A percentile compares a stretch with the other conserved stretches of the same genome.
These are phyloP conservation scores for Polytrichum formosum DNA, from an alignment of 225 moss, liverwort and hornwort genomes.

Conservation along the genomic window DNA sequence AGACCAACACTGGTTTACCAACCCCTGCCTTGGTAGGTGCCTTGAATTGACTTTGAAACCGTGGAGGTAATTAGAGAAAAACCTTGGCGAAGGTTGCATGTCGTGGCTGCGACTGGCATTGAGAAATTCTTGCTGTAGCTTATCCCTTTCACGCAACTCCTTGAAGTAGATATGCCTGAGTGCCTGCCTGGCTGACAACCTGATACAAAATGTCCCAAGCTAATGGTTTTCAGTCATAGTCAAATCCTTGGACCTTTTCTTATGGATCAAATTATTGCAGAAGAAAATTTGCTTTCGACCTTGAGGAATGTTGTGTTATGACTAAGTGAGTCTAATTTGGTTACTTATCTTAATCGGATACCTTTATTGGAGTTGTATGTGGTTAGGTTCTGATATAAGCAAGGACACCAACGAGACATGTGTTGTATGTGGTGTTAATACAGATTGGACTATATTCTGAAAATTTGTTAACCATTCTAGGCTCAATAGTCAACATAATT, in stretches of 20 bases:
- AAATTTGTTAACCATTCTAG: too few species aligned
- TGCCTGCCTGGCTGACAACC: slow-evolving; percentile 67
- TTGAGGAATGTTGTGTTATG: neutral
- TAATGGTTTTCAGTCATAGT: neutral
- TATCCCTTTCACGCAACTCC: slow-evolving; percentile 68
- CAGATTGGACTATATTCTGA: too few species aligned
- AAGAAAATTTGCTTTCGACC: neutral
- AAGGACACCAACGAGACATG: too few species aligned
- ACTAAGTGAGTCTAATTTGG: too few species aligned
- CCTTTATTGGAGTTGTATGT: too few species aligned
- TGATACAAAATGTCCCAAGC: slow-evolving; percentile 7
- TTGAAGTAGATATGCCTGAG: slow-evolving; percentile 59
- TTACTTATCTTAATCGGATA: too few species aligned
- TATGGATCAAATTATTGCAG: neutral
- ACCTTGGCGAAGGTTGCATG: slow-evolving; percentile 11
- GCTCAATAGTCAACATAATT: too few species aligned
- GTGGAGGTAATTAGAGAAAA: neutral
- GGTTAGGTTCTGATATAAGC: too few species aligned
- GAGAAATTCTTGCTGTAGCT: slow-evolving; percentile 44
- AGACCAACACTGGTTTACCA: neutral
- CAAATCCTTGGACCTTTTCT: neutral
- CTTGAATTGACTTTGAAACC: too few species aligned
- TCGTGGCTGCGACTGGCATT: slow-evolving; percentile 11
- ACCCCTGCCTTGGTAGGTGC: neutral
- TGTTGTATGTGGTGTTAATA: too few species aligned